Evolutionary conservation across 2,329 filamentous ascomycete species (phyloP), one percentile per base, ranked within the genome.

Genomic region (Rutstroemia sp.): DNA sequence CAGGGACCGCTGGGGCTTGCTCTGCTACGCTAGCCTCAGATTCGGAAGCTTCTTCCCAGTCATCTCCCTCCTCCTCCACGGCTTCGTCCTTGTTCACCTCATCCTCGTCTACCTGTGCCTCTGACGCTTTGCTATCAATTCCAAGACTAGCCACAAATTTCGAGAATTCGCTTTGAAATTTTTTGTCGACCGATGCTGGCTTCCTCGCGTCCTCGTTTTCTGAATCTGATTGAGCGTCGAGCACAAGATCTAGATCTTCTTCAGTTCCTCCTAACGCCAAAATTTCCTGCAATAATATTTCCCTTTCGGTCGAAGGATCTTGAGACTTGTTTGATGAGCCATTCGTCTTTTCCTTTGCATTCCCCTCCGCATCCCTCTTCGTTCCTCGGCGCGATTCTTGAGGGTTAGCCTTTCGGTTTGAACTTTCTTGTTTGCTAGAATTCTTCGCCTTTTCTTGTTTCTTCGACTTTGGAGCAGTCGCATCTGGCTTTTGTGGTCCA

Each of bases 231-330:
- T 75, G 72, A 6, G 78, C 71, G 57, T 78, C 80, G 44, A 76
- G 78, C 53, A 87, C 77, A 36, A 87, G 75, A 38, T 81, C 78
- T 45, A 85, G 68, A 60, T 87, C 84, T 44, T 81, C 76, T 68
- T 87, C 81, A 53, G 85, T 82, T 14, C 84, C 84, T 3, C 83
- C 84, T 1, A 88, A 73, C 14, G 81, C 81, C 61, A 77, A 75
- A 59, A 87, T 87, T 65, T 87, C 84, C 56, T 81, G 77, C 7
- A 87, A 71, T 4, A 87, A 72, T 12, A 70, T 67, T 19, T 61
- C 60, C 25, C 51, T 51, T 25, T 27, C 56, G 47, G 21, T 62
- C 40, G 52, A 63, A 25, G 51, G 25, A 19, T 51, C 61, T 38
- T 57, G 59, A 54, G 46, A 53, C 53, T 60, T 60, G 23, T 58